Conservation (phyloP, 306 rosid genomes). For the Betula pendula region DNA sequence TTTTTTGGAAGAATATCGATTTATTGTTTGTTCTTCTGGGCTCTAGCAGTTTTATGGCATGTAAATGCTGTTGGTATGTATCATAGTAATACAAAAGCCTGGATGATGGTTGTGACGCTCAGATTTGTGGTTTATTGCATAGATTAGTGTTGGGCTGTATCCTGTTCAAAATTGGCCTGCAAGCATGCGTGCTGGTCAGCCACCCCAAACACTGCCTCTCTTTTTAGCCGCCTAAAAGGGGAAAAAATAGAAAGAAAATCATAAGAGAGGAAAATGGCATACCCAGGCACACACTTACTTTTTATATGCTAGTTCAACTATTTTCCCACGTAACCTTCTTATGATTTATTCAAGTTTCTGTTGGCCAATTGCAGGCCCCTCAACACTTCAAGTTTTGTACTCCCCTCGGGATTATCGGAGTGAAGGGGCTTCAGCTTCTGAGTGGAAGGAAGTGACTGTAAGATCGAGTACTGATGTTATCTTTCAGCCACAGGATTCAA, state of each 20-base stretch:
- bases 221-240: neutral
- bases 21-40: too few relatives aligned
- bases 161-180: neutral
- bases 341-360: slow-evolving; percentile 26
- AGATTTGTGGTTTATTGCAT: neutral
- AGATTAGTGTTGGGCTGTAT: neutral
- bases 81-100: neutral
- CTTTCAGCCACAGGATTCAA: slow-evolving; percentile 60
- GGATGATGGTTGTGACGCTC: neutral
- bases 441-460: slow-evolving; percentile 72
- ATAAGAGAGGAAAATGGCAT: neutral
- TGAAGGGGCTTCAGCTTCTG: slow-evolving; percentile 61
- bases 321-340: slow-evolving; percentile 6
- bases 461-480: slow-evolving; percentile 77
- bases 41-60: neutral
- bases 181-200: neutral
- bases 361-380: slow-evolving; percentile 59
- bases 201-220: neutral
- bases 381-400: slow-evolving; percentile 77
- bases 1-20: too few relatives aligned
- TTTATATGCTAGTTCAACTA: neutral
- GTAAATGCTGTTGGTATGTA: neutral
- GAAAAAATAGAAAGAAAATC: too few relatives aligned
- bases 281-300: neutral
- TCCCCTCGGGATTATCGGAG: slow-evolving; percentile 68